Conservation (phyloP, 306 rosid species). For the Gastrolobium villosum region DNA sequence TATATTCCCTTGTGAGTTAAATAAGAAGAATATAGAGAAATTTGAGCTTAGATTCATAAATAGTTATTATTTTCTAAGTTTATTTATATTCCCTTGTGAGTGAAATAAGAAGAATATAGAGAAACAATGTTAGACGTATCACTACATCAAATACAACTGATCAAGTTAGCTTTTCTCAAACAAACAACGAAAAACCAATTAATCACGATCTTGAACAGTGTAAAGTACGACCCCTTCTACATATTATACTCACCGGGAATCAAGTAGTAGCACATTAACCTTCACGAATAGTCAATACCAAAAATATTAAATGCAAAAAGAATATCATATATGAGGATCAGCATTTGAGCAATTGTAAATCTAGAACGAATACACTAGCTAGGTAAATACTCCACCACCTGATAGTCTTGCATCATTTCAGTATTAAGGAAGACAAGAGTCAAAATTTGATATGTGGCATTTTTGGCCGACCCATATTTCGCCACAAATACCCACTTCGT, state of each 20-base stretch:
- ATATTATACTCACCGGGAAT: not conserved
- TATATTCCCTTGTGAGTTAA: too few relatives aligned
- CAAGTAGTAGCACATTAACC: slow-evolving; percentile 4
- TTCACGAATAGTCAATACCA: not conserved
- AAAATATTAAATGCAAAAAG: not conserved
- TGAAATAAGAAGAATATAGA: too few relatives aligned
- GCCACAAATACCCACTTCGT: too few relatives aligned
- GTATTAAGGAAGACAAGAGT: not conserved
- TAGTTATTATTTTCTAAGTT: too few relatives aligned
- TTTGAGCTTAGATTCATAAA: too few relatives aligned
- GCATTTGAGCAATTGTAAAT: not conserved
- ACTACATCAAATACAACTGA: not conserved
- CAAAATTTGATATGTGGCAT: not conserved
- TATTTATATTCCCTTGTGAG: too few relatives aligned
- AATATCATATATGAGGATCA: not conserved
- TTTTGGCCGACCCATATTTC: too few relatives aligned
- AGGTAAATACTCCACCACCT: slow-evolving; percentile 15
- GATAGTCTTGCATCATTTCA: not conserved
- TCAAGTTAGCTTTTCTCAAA: not conserved
- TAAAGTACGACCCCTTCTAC: not conserved
- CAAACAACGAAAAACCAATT: not conserved
- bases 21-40: too few relatives aligned
- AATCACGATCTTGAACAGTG: slow-evolving; percentile 1
- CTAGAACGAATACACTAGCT: slow-evolving; percentile 19
- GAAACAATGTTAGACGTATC: too few relatives aligned